Base-by-base conservation (phyloP, 805 yeast species). In the Metschnikowia cerradonensis region DNA sequence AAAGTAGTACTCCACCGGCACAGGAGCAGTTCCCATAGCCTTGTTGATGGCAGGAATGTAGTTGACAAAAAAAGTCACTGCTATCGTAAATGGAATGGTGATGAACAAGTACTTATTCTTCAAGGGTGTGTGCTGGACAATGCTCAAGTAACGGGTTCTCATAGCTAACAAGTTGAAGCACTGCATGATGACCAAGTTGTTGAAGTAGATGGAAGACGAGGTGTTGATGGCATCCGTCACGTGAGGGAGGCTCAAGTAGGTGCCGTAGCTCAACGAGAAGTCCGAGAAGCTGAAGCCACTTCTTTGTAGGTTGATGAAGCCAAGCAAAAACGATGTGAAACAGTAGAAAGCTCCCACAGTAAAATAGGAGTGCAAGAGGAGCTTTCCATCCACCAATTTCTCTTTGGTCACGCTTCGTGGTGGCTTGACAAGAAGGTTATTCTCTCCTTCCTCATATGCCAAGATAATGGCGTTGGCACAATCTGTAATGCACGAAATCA, bases 401-500 rank as follows among this genome's bases (percentile, higher is more conserved):
- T 75, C 78, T n/a, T 66, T 67, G 40, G 72, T 67, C 19, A 70
- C 60, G 42, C 68, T 64, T 58, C 81, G 65, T 22, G 81, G 81
- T 50, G 65, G 65, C 53, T 70, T 75, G 30, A 49, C 42, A 52
- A 78, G 62, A 39, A 78, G 61, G 53, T 77, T 75, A 39, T 61
- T 64, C 57, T 78, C 81, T 23, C 69, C 68, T 41, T 66, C 54
- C 58, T 78, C 80, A 60, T 71, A 75, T 33, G 77, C 75, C 52
- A 78, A 60, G 5, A 71, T 64, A 33, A 76, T 67, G 4, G 81
- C 77, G 40, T 70, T 75, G 30, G 65, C 65, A 61, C 78, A 73
- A 55, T 78, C 82, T 5, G 82, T 76, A 39, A 75, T 59, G 54
- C 77, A 71, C 55, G 75, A 72, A 47, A 78, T 76, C n/a, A 78